These are phyloP conservation scores for Cladophialophora carrionii DNA, from an alignment of 2,329 filamentous ascomycete genomes.

Conservation along the genomic window DNA sequence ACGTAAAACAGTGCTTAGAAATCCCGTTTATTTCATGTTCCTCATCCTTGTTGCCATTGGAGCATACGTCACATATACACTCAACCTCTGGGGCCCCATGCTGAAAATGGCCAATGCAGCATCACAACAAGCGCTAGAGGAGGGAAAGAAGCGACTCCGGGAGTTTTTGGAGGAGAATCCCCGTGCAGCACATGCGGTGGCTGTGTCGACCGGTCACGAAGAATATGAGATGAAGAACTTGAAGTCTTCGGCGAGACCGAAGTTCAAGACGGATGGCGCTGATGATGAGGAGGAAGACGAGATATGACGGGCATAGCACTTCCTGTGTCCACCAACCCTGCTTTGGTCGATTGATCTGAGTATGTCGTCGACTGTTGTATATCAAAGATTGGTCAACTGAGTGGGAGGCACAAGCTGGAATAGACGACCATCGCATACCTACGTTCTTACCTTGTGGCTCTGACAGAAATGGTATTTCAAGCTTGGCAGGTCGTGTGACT, in stretches of 20 bases:
- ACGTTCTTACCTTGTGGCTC: background rate
- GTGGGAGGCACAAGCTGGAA: background rate
- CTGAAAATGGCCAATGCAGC: slow-evolving; percentile 93
- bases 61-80: slow-evolving; percentile 86
- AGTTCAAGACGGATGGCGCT: slow-evolving; percentile 30
- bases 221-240: slow-evolving; percentile 62
- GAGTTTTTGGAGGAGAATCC: slow-evolving; percentile 90
- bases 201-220: slow-evolving; percentile 62
- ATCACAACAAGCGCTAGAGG: slow-evolving; percentile 79
- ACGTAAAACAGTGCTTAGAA: slow-evolving; percentile 74
- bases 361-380: slow-evolving; percentile 1
- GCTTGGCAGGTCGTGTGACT: background rate
- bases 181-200: slow-evolving; percentile 78
- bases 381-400: background rate
- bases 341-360: background rate
- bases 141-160: slow-evolving; percentile 86
- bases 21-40: slow-evolving; percentile 90
- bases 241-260: slow-evolving; percentile 30
- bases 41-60: slow-evolving; percentile 74
- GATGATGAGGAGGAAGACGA: slow-evolving; percentile 32
- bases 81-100: slow-evolving; percentile 96
- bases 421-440: background rate
- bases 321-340: background rate
- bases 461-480: background rate
- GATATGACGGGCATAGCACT: slow-evolving; percentile 8